Percentiles rank a stretch among this genome's conserved stretches.
Evolutionary conservation across 2,329 filamentous ascomycete genomes (phyloP).

Genomic region (Tricladium varicosporioides): DNA sequence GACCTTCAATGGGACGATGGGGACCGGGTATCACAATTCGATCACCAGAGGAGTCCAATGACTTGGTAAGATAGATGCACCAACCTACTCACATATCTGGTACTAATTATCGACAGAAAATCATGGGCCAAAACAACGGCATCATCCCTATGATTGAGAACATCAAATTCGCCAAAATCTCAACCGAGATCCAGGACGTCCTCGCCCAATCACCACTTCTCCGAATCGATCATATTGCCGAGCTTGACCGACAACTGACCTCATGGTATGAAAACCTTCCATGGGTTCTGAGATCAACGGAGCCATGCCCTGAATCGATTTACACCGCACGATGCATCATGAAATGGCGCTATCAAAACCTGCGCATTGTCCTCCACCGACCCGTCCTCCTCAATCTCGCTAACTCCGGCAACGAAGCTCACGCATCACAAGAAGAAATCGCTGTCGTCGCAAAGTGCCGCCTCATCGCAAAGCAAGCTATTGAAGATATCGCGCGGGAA

Average conservation of each 20-base stretch:
- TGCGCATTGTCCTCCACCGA: slow-evolving; percentile 73
- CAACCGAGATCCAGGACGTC: slow-evolving; percentile 73
- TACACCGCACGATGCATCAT: slow-evolving; percentile 70
- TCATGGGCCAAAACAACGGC: slow-evolving; percentile 60
- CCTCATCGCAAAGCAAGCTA: slow-evolving; percentile 66
- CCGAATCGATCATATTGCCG: slow-evolving; percentile 62
- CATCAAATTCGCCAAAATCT: slow-evolving; percentile 76
- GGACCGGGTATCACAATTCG: slow-evolving; percentile 66
- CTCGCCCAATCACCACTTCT: slow-evolving; percentile 68
- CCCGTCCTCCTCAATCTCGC: slow-evolving; percentile 68
- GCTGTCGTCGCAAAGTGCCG: slow-evolving; percentile 67
- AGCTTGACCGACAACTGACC: slow-evolving; percentile 65
- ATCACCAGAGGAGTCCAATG: slow-evolving; percentile 47
- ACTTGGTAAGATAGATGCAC: slow-evolving; percentile 24
- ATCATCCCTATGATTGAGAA: slow-evolving; percentile 73
- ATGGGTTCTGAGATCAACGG: slow-evolving; percentile 59
- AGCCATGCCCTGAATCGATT: slow-evolving; percentile 69
- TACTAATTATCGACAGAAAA: slow-evolving; percentile 27
- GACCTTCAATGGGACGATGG: slow-evolving; percentile 67
- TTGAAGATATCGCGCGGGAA: slow-evolving; percentile 68
- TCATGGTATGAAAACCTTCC: slow-evolving; percentile 73
- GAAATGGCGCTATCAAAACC: slow-evolving; percentile 80
- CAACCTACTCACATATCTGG: neutral
- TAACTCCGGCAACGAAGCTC: slow-evolving; percentile 28
- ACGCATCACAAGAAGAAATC: slow-evolving; percentile 57